Base-by-base conservation (phyloP, 176 grass and related monocot species). In the Calamus simplicifolius region DNA sequence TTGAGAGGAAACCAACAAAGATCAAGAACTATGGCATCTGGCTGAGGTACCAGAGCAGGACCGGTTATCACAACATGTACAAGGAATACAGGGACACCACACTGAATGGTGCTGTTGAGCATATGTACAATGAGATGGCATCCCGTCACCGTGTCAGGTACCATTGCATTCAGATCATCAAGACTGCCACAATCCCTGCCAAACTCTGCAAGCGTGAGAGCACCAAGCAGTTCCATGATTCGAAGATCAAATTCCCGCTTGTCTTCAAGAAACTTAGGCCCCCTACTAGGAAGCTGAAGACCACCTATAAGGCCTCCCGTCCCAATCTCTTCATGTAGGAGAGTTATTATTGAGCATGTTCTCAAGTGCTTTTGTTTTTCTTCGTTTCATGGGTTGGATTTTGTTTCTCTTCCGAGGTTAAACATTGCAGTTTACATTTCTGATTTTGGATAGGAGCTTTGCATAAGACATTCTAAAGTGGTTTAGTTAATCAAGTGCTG, bases 21-120 rank as follows among this genome's bases (percentile, higher is more conserved):
- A 62, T 62, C 29, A 62, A 48, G 29, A 48, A 62, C 30, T 62
- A 62, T 18, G 59, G 59, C 16, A 21, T 62, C 30, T 62, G 59
- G 30, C 59, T 30, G 26, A 25, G 57, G 21, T 59, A 59, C 57
- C 57, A 59, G 57, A 59, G 57, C 57, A 29, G 57, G 12, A 59
- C 57, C 1, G 57, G 57, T 48, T 62, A 62, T 15, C 59, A 62
- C 59, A 62, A 62, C 29, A 62, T 62, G 59, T 62, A 62, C 59
- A 62, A 62, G 30, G 59, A 62, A 7, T 62, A 48, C 8, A 62
- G 59, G 8, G 59, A 62, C 17, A 62, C 30, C 17, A 62, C 30
- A 5, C 30, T 62, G 29, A 62, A 62, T 48, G 59, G 59, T 62
- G 59, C 59, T 13, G 30, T 38, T 17, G 59, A 62, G 59, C 59